phyloP scores from a whole-genome alignment of 2,329 filamentous ascomycete genomes.

The Arthrobotrys sphaeroides region DNA sequence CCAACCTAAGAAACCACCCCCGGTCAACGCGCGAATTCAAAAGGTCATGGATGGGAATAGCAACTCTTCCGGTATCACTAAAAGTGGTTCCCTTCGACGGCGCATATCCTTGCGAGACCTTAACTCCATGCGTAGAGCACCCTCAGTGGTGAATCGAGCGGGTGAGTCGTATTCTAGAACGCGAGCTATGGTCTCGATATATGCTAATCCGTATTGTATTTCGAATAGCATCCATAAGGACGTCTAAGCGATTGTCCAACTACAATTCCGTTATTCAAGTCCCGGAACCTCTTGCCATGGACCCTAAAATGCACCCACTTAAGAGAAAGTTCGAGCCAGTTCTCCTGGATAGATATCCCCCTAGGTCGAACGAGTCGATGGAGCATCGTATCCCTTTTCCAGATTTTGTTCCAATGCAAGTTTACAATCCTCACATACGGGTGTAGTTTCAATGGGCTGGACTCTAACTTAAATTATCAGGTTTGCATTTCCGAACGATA shows the following conservation, averaged over 20 bases:
- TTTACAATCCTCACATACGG: background rate
- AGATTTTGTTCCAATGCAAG: slow-evolving; percentile 90
- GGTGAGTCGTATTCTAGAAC: slow-evolving; percentile 65
- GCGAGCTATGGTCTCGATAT: slow-evolving; percentile 18
- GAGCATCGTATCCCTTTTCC: slow-evolving; percentile 86
- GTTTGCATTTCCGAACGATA: slow-evolving; percentile 97
- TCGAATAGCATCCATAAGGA: slow-evolving; percentile 79
- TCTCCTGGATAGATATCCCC: slow-evolving; percentile 91
- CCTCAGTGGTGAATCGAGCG: slow-evolving; percentile 75
- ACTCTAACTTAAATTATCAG: slow-evolving; percentile 18
- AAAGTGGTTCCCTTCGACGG: slow-evolving; percentile 71
- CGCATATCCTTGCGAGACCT: slow-evolving; percentile 94
- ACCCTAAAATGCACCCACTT: slow-evolving; percentile 93
- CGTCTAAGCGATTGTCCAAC: slow-evolving; percentile 88
- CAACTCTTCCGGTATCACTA: slow-evolving; percentile 60
- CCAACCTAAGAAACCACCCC: slow-evolving; percentile 65
- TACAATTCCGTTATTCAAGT: slow-evolving; percentile 98
- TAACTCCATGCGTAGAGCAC: slow-evolving; percentile 90
- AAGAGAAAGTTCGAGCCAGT: slow-evolving; percentile 95
- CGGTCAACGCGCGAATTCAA: slow-evolving; percentile 81
- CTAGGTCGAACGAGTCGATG: slow-evolving; percentile 80
- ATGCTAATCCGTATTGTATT: slow-evolving; percentile 40
- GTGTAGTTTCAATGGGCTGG: background rate
- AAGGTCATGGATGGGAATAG: slow-evolving; percentile 80
- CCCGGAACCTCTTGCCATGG: slow-evolving; percentile 86